These are phyloP conservation scores for Clonostachys byssicola DNA, from an alignment of 2,329 filamentous ascomycete species.

Conservation along the genomic window DNA sequence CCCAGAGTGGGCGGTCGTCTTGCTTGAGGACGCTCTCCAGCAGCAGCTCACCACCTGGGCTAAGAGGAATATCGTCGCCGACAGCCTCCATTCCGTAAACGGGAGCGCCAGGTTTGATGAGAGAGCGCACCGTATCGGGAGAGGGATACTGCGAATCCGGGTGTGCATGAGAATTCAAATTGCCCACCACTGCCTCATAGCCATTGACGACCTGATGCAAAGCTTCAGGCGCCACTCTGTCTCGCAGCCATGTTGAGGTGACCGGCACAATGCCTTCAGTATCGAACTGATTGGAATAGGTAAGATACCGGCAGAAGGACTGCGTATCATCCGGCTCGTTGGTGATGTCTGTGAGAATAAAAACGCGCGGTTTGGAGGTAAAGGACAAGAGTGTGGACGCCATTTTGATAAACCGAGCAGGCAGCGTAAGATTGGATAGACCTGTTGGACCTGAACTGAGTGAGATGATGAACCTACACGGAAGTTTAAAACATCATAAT, in stretches of 20 bases:
- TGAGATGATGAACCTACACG: no score
- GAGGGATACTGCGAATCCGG: not conserved
- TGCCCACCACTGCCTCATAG: not conserved
- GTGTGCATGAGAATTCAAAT: not conserved
- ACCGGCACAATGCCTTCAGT: constrained; percentile 32
- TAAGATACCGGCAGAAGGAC: constrained; percentile 31
- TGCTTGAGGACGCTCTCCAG: constrained; percentile 24
- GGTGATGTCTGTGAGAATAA: constrained; percentile 32
- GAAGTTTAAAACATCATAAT: no score
- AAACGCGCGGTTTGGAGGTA: constrained; percentile 20
- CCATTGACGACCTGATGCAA: constrained; percentile 1
- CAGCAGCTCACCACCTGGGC: constrained; percentile 28
- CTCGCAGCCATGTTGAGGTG: constrained; percentile 36
- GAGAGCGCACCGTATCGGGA: not conserved
- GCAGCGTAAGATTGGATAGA: no score
- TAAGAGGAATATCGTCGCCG: not conserved
- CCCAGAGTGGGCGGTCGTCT: constrained; percentile 37
- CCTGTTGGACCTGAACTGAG: no score
- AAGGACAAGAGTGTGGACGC: no score
- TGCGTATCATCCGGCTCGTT: constrained; percentile 37
- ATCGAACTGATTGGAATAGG: constrained; percentile 35
- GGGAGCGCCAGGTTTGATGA: not conserved
- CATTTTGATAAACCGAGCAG: no score
- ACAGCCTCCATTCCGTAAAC: not conserved
- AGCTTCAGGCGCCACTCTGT: constrained; percentile 12